phyloP scores from a whole-genome alignment of 495 filamentous ascomycete genomes.

The Lasiosphaeria miniovina region DNA sequence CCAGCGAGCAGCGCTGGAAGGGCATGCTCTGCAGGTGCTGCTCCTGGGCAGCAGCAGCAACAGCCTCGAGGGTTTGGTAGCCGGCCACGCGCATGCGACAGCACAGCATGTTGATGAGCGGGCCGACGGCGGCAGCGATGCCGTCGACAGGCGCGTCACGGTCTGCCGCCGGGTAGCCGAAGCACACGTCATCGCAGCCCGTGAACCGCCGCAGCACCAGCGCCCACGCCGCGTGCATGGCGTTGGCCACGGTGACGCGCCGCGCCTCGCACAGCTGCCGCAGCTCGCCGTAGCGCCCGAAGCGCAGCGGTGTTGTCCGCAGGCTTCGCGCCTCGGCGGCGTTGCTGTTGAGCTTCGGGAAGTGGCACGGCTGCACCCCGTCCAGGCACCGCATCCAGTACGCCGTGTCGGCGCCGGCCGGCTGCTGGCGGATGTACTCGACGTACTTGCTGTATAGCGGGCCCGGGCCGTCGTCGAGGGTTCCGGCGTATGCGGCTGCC shows the following conservation, averaged over 20 bases:
- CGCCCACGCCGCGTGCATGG: slow-evolving; percentile 43
- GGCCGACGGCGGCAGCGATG: slow-evolving; percentile 45
- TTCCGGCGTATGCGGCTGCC: slow-evolving; percentile 43
- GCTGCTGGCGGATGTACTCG: slow-evolving; percentile 38
- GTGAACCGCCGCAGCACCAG: slow-evolving; percentile 34
- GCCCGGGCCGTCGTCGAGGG: slow-evolving; percentile 25
- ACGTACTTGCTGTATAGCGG: slow-evolving; percentile 57
- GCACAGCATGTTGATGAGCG: slow-evolving; percentile 59
- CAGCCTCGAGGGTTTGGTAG: slow-evolving; percentile 33
- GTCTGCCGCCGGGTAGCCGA: slow-evolving; percentile 55
- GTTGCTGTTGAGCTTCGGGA: slow-evolving; percentile 36
- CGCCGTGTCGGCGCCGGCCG: slow-evolving; percentile 39
- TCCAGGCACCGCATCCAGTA: slow-evolving; percentile 55
- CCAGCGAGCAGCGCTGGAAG: slow-evolving; percentile 53
- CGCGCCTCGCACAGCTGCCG: slow-evolving; percentile 19
- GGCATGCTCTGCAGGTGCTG: slow-evolving; percentile 48
- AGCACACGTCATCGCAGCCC: slow-evolving; percentile 39
- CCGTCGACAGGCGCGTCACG: slow-evolving; percentile 44
- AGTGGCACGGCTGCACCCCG: slow-evolving; percentile 49
- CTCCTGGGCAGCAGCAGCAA: slow-evolving; percentile 46
- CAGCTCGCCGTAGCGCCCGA: slow-evolving; percentile 21
- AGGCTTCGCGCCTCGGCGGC: not conserved
- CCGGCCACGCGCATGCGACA: slow-evolving; percentile 34
- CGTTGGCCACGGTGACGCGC: slow-evolving; percentile 26
- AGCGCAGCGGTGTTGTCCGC: slow-evolving; percentile 12